phyloP scores from a whole-genome alignment of 2,329 filamentous ascomycete species.

The Fusarium coffeatum region DNA sequence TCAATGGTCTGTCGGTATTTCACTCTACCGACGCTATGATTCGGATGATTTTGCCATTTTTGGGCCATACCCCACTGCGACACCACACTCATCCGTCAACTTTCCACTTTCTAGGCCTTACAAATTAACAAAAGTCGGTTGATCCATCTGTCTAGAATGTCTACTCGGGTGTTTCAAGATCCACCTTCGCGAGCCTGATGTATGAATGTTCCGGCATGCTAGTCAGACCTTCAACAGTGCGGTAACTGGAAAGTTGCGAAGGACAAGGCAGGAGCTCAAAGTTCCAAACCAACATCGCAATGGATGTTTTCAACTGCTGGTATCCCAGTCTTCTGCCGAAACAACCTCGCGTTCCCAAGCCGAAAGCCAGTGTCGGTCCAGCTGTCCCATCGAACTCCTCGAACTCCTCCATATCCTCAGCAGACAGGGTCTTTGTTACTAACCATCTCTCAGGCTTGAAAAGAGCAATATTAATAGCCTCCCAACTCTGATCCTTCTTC shows the following conservation, averaged over 20 bases:
- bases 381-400: not conserved
- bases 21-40: not conserved
- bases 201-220: not conserved
- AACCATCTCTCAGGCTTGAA: not conserved
- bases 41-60: not conserved
- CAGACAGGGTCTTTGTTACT: not conserved
- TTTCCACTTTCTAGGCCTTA: too few relatives aligned
- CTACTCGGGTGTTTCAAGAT: not conserved
- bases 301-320: not conserved
- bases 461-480: not conserved
- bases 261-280: not conserved
- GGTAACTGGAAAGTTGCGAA: not conserved
- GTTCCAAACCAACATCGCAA: not conserved
- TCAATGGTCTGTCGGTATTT: not conserved
- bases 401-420: fast-evolving
- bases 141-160: not conserved
- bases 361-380: not conserved
- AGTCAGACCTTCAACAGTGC: not conserved
- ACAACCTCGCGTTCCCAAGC: not conserved
- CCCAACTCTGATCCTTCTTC: not conserved
- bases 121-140: not conserved
- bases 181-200: not conserved
- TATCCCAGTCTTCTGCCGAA: not conserved
- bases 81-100: not conserved
- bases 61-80: too few relatives aligned